Evolutionary conservation across 2,329 filamentous ascomycete genomes (phyloP).

Genomic region (Fusarium sp.): DNA sequence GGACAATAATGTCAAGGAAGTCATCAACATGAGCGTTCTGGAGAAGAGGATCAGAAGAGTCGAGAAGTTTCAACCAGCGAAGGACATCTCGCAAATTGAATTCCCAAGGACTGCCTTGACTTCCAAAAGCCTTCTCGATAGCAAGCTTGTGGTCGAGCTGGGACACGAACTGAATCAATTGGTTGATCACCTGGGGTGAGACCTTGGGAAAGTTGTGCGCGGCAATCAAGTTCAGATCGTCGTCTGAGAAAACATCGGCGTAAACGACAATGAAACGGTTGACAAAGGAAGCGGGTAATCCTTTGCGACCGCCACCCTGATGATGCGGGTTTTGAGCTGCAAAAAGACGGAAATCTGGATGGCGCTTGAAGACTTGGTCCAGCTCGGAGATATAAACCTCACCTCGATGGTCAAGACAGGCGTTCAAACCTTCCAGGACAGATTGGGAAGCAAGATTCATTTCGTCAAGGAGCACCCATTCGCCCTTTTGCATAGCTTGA

Average conservation of each 20-base stretch:
- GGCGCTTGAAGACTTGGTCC: conserved; percentile 91
- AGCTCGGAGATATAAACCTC: conserved; percentile 96
- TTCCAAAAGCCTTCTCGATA: conserved; percentile 67
- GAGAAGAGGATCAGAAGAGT: conserved; percentile 67
- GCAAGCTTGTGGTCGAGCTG: conserved; percentile 79
- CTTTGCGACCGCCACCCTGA: conserved; percentile 95
- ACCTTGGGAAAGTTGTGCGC: conserved; percentile 78
- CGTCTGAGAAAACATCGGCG: conserved; percentile 85
- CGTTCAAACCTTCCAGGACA: conserved; percentile 94
- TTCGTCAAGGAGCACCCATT: conserved; percentile 97
- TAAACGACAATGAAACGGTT: conserved; percentile 99
- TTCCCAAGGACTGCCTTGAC: conserved; percentile 86
- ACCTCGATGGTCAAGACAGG: conserved; percentile 94
- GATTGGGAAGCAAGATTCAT: conserved; percentile 99
- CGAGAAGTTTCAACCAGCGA: conserved; percentile 80
- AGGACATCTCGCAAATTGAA: conserved; percentile 93
- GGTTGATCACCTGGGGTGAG: conserved; percentile 67
- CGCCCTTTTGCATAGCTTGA: conserved; percentile 94
- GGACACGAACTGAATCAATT: conserved; percentile 83
- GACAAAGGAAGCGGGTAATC: conserved; percentile 93
- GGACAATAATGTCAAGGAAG: conserved; percentile 84
- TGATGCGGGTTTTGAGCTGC: conserved; percentile 98
- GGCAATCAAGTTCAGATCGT: conserved; percentile 87
- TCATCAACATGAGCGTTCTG: conserved; percentile 71
- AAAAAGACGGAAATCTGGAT: conserved; percentile 92